Evolutionary conservation across 805 yeast species (phyloP).

Genomic region (Sugiyamaella marilandica): DNA sequence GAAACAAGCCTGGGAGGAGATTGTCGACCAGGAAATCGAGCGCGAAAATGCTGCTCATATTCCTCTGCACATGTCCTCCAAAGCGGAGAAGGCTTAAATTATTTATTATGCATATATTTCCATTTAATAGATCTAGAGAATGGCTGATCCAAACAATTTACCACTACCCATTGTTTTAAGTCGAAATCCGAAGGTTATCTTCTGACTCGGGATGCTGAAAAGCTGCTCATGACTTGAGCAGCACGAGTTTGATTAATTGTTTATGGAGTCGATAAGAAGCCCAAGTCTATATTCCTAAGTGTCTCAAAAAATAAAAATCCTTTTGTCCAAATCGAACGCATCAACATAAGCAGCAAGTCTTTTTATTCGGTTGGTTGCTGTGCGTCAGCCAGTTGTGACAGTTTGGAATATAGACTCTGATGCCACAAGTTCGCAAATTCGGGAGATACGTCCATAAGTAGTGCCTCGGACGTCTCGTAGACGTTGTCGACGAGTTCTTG

Average conservation of each 20-base stretch:
- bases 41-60: constrained; percentile 24
- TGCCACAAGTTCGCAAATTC: constrained; percentile 23
- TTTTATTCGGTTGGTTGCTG: not conserved
- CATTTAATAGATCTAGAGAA: not conserved
- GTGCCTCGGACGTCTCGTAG: constrained; percentile 31
- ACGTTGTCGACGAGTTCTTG: constrained; percentile 2
- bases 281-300: too few species aligned
- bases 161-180: too few species aligned
- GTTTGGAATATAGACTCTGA: constrained; percentile 13
- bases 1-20: constrained; percentile 44
- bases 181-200: too few species aligned
- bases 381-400: constrained; percentile 1
- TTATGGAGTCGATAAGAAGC: too few species aligned
- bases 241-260: too few species aligned
- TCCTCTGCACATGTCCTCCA: constrained; percentile 12
- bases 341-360: not conserved
- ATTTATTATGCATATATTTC: not conserved
- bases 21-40: constrained; percentile 42
- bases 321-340: not conserved
- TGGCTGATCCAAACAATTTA: not conserved
- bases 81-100: constrained; percentile 1
- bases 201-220: too few species aligned
- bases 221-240: too few species aligned
- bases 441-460: constrained; percentile 28
- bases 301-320: too few species aligned